Percentiles rank a stretch among this genome's conserved stretches.
phyloP scores from a whole-genome alignment of 768 basidiomycete genomes.

The Amanita pseudoporphyria region DNA sequence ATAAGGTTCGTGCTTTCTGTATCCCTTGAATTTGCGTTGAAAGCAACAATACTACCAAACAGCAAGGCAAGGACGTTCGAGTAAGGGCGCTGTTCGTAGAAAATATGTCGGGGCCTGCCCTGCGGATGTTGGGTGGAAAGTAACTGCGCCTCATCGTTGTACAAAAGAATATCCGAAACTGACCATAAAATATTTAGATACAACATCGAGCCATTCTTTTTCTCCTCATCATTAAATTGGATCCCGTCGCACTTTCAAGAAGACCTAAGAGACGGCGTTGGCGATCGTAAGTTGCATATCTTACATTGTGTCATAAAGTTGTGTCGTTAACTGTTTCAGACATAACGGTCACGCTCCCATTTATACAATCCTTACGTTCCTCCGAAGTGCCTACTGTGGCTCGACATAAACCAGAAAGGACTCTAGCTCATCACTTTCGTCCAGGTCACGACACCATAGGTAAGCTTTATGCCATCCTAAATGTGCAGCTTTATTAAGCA shows the following conservation, averaged over 20 bases:
- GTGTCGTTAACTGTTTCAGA: slow-evolving; percentile 24
- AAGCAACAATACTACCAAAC: slow-evolving; percentile 1
- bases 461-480: neutral
- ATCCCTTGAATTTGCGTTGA: neutral
- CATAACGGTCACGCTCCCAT: slow-evolving; percentile 48
- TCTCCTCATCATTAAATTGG: slow-evolving; percentile 56
- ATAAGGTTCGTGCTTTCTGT: slow-evolving; percentile 21
- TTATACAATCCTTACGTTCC: slow-evolving; percentile 41
- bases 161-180: neutral
- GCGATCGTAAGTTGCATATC: slow-evolving; percentile 43
- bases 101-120: slow-evolving; percentile 38
- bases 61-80: slow-evolving; percentile 24
- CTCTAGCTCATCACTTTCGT: too few relatives aligned
- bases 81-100: slow-evolving; percentile 47
- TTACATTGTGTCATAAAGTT: neutral
- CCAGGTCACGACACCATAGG: neutral
- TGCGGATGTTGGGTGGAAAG: slow-evolving; percentile 55
- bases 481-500: neutral
- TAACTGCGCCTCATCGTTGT: slow-evolving; percentile 12
- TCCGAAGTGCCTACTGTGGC: slow-evolving; percentile 7
- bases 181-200: slow-evolving; percentile 24
- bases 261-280: slow-evolving; percentile 23
- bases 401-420: slow-evolving; percentile 5
- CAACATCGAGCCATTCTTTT: slow-evolving; percentile 58
- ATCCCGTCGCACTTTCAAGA: slow-evolving; percentile 61